Conservation (phyloP, 345 rosid genomes). For the Xanthoceras sorbifolium region DNA sequence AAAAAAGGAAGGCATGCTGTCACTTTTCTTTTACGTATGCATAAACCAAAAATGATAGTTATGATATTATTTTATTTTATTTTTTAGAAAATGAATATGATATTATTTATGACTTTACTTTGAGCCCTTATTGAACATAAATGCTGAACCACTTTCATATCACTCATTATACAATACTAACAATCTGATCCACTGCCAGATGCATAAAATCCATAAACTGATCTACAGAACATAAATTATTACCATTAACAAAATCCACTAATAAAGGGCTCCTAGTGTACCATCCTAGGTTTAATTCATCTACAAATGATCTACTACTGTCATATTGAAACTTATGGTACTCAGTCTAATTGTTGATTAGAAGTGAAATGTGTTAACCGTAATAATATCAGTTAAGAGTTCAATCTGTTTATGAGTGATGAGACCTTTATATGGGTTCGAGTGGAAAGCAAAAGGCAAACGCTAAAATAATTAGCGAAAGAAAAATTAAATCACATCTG, state of each 20-base stretch:
- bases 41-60: slow-evolving; percentile 15
- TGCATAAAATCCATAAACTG: not conserved
- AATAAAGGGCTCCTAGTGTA: not conserved
- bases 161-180: not conserved
- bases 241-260: not conserved
- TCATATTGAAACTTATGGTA: not conserved
- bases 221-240: not conserved
- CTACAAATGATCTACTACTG: slow-evolving; percentile 2
- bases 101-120: not conserved
- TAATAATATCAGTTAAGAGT: not conserved
- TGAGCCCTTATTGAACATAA: not conserved
- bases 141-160: not conserved
- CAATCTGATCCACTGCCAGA: not conserved
- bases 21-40: not conserved
- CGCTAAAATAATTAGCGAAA: not conserved
- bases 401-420: not conserved
- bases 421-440: not conserved
- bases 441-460: not conserved
- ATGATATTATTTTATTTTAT: not conserved
- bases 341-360: not conserved
- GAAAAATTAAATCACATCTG: not conserved
- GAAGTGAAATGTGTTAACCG: not conserved
- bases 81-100: too few relatives aligned
- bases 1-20: not conserved
- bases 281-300: not conserved